Evolutionary conservation across 768 basidiomycete genomes (phyloP), one percentile per base, ranked within the genome.

Genomic region (Fomitopsis pulvina): DNA sequence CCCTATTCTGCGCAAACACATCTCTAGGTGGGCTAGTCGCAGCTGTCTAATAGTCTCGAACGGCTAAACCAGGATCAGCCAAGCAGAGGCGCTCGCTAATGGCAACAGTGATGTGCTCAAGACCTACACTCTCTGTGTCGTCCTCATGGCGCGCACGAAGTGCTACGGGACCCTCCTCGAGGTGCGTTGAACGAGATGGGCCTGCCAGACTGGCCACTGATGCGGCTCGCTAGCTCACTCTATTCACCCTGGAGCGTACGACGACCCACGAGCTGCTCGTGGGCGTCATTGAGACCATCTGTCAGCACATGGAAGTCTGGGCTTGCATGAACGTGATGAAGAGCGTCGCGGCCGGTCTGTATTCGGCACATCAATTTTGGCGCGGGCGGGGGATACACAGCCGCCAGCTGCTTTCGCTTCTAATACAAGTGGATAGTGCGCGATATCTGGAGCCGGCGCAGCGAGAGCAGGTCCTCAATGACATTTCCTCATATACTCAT

Each of bases 271-370:
- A 83, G 20, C 66, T 81, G 6, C 70, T 89, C 24, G 71, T 72
- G 3, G 76, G 78, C 0, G 75, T 87, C 1, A 74, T 89, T n/a
- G 81, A 85, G 54, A 81, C 80, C 4, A 71, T 92, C n/a, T 76
- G 80, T 52, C 79, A 84, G 6, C 83, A 84, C 57, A 74, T 78
- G 10, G 75, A 78, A 20, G 81, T 90, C 42, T 92, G 87, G 88
- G 77, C 78, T 11, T 87, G 84, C 52, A 87, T 91, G 82, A 75
- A 86, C 57, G 75, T 68, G 10, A 76, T 77, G 52, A 68, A 69
- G 18, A 66, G 59, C 0, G 81, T 91, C 46, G 72, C 81, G 2
- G 65, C 68, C 6, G 76, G 83, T 0, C 74, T 92, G 21, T 79
- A 81, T 57, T 64, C 71, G 25, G 77, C 83, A 2, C 80, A 88